These are phyloP conservation scores for Pseudogymnoascus sp. DNA, from an alignment of 2,329 filamentous ascomycete species.

Conservation along the genomic window DNA sequence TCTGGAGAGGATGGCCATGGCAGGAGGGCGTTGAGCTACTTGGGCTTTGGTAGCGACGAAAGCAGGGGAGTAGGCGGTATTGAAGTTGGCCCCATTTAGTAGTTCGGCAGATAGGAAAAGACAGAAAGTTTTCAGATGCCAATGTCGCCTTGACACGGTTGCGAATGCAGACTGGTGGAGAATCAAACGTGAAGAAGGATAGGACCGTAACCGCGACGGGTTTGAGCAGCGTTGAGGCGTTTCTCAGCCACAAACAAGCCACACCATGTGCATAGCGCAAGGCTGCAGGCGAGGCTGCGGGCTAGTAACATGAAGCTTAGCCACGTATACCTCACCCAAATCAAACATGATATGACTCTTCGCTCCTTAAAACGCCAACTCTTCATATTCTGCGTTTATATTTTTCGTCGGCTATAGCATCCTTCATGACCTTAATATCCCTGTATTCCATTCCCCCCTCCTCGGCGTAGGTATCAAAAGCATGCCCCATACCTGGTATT, in stretches of 20 bases:
- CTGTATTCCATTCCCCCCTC: background rate
- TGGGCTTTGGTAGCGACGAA: background rate
- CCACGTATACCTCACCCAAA: too few relatives aligned
- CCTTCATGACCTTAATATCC: background rate
- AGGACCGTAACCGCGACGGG: constrained; percentile 1
- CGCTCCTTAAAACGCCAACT: background rate
- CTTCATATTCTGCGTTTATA: background rate
- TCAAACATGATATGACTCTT: too few relatives aligned
- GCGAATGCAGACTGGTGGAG: background rate
- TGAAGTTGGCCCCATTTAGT: background rate
- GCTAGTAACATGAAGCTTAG: background rate
- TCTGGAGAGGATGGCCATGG: background rate
- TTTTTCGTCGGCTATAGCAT: background rate
- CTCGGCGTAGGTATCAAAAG: too few relatives aligned
- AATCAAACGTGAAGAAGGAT: background rate
- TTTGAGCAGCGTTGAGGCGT: background rate
- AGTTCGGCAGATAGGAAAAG: background rate
- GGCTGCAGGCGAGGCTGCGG: background rate
- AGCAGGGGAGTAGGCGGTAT: background rate
- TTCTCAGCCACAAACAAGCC: background rate
- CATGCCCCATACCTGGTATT: too few relatives aligned
- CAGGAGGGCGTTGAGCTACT: background rate
- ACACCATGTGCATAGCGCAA: background rate
- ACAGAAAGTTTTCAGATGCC: background rate
- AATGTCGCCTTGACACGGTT: constrained; percentile 1